Conservation (phyloP, 345 rosid species). For the Camelina hispida region DNA sequence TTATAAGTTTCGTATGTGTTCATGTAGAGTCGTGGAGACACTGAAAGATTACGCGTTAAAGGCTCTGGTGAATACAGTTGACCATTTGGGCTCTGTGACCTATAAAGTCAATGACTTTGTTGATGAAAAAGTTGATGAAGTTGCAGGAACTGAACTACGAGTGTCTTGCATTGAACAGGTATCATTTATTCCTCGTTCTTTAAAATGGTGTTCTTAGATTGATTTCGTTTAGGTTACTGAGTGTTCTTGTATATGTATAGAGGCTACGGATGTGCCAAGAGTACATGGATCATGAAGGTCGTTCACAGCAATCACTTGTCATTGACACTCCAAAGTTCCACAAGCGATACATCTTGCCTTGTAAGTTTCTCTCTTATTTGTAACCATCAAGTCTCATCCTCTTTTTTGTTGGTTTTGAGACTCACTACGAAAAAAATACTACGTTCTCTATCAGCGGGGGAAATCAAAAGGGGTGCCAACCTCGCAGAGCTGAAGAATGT, state of each 20-base stretch:
- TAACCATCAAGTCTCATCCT: background rate
- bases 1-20: background rate
- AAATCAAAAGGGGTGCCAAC: slow-evolving; percentile 66
- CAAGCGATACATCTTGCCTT: slow-evolving; percentile 88
- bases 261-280: slow-evolving; percentile 86
- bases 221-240: slow-evolving; percentile 6
- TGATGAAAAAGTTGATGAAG: slow-evolving; percentile 88
- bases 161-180: slow-evolving; percentile 90
- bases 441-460: slow-evolving; percentile 61
- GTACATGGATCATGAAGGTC: slow-evolving; percentile 84
- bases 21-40: slow-evolving; percentile 85
- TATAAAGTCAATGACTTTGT: slow-evolving; percentile 84
- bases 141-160: slow-evolving; percentile 70
- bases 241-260: slow-evolving; percentile 43
- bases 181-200: too few relatives aligned
- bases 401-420: background rate
- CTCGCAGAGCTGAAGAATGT: slow-evolving; percentile 58
- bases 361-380: slow-evolving; percentile 37
- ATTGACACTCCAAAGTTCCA: slow-evolving; percentile 87
- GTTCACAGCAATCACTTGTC: slow-evolving; percentile 77
- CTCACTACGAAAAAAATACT: background rate
- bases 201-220: background rate
- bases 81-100: slow-evolving; percentile 92
- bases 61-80: slow-evolving; percentile 94
- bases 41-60: slow-evolving; percentile 88